Evolutionary conservation across 2,329 filamentous ascomycete species (phyloP), one percentile per base, ranked within the genome.

Genomic region (Fusarium sp.): DNA sequence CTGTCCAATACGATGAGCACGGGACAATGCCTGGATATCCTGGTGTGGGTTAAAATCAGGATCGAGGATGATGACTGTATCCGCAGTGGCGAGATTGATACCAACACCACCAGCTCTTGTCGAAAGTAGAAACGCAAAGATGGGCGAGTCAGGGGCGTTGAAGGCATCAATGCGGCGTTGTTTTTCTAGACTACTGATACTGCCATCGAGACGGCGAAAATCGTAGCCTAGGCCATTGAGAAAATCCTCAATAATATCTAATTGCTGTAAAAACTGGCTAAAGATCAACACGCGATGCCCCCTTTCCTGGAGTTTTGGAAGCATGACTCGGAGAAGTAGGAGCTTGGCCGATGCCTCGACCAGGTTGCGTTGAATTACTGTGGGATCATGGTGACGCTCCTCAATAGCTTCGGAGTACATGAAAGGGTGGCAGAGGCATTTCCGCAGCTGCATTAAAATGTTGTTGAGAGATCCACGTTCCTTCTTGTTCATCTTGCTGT

Each of bases 11-110:
- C 96, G 92, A 82, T 99, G 96, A 23, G 96, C 96, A 73, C 97
- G 91, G 35, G 96, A 97, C 35, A 99, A 87, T 1, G 96, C 96
- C 81, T 99, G 96, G 44, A 99, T 93, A 78, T 99, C 97, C 82
- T 99, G 96, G 79, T 99, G 96, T 1, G 96, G 96, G 71, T 99
- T 99, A 86, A 97, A 98, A 79, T 99, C 96, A 0, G 94, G 94
- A 77, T 99, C 95, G 74, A 98, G 90, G 74, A 99, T 98, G 73
- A 99, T 98, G 69, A 99, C 97, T 0, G 96, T 99, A 79, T 99
- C 96, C 6, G 96, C 96, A 12, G 95, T 97, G 1, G 96, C 96
- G 62, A 99, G 87, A 79, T 99, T 99, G 85, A 99, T 99, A 21
- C 96, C 97, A 1, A 99, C 96, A 78, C 97, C 96, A 60, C 96